Evolutionary conservation across 305 asterid species (phyloP), one percentile per base, ranked within the genome.

Genomic region (Solanum aculeatissimum): DNA sequence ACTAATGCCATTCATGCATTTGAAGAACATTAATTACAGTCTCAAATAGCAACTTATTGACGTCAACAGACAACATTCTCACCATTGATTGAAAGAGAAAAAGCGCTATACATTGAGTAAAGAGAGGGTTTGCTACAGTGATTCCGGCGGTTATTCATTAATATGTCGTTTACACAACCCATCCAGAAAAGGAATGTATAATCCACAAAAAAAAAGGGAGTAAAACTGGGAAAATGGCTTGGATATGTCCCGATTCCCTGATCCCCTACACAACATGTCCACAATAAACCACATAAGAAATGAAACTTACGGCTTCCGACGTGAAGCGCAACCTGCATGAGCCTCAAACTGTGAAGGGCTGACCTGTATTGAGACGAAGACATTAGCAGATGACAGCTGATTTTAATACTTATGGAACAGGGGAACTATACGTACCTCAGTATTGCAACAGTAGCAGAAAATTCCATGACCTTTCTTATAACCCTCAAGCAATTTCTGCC

Each of bases 321-420:
- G 97, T n/a, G 98, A 90, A 87, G 94, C 89, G 84, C 86, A 92
- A 85, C 98, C 99, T 83, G 99, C 99, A 95, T 95, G 99, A 63
- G 90, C 91, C 92, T 96, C 99, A 89, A 96, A 96, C 83, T 86
- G 91, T 19, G 99, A 96, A 51, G 99, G 96, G 86, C 98, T 96
- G 84, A 96, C 97, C 98, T 95, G 92, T 90, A 84, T 68, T 84
- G 32, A 83, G 77, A 84, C 83, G 66, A 84, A 19, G 65, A 45
- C 10, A 19, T 15, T 42, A 75, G 27, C 54, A 55, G 57, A 82
- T 19, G 19, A 55, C n/a, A 27, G 35, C 63, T 51, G 47, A 77
- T 77, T 27, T 29, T 51, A 77, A 29, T 29, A 51, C 47, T 18
- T 51, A 29, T 35, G 2, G 4, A 77, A 29, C 77, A 55, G 29